phyloP scores from a whole-genome alignment of 225 moss, liverwort and hornwort genomes.

The Pseudisothecium myosuroides region DNA sequence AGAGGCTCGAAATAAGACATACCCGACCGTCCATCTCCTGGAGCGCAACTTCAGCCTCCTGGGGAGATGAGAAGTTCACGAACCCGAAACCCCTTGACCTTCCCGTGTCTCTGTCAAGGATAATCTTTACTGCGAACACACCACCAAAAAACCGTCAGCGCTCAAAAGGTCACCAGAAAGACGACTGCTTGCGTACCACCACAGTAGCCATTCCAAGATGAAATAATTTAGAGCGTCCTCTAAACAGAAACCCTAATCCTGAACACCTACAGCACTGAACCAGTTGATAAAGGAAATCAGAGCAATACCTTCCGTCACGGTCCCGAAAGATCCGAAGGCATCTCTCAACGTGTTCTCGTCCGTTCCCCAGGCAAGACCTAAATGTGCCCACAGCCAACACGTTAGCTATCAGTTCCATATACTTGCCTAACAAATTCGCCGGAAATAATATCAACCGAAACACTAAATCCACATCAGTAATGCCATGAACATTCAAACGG shows the following conservation, averaged over 20 bases:
- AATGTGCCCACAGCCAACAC: neutral
- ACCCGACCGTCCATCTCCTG: conserved; percentile 94
- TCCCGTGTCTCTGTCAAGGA: conserved; percentile 77
- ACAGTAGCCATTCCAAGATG: neutral
- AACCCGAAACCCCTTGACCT: conserved; percentile 91
- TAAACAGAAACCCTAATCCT: neutral
- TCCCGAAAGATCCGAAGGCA: conserved; percentile 72
- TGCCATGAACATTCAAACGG: neutral
- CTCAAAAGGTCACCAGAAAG: neutral
- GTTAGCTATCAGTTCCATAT: neutral
- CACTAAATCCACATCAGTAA: neutral
- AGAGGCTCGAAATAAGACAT: neutral
- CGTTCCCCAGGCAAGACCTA: conserved; percentile 81
- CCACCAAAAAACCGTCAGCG: neutral
- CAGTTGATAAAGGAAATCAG: neutral
- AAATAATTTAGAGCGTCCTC: neutral
- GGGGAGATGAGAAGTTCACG: conserved; percentile 55
- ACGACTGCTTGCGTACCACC: neutral
- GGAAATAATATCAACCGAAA: too few species aligned
- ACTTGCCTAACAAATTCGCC: too few species aligned
- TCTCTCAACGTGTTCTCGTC: conserved; percentile 79
- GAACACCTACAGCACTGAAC: neutral
- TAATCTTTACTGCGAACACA: conserved; percentile 47
- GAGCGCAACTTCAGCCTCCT: conserved; percentile 70
- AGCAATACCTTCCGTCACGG: conserved; percentile 47